These are phyloP conservation scores for Lycium barbarum DNA, from an alignment of 257 asterid genomes.

Conservation along the genomic window DNA sequence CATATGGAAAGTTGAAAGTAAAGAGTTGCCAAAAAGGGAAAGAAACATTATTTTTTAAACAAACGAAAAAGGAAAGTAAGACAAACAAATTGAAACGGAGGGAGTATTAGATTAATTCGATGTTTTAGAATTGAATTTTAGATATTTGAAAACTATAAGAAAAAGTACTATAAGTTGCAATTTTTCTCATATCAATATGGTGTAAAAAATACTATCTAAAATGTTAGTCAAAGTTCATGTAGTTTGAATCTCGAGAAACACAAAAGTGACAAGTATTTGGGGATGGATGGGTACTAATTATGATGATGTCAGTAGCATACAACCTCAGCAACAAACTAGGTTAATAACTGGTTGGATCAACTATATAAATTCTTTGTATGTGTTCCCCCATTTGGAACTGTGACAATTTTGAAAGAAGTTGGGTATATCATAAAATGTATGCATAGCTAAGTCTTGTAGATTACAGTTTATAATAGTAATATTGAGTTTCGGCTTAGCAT, in stretches of 20 bases:
- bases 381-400: neutral
- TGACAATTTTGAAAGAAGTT: neutral
- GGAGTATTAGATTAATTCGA: no score
- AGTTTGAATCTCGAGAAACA: neutral
- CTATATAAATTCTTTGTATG: neutral
- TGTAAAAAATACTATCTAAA: no score
- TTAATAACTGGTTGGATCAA: neutral
- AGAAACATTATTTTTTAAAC: no score
- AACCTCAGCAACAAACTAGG: neutral
- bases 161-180: no score
- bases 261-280: neutral
- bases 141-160: no score
- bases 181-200: no score
- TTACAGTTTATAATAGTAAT: slow-evolving; percentile 18
- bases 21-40: no score
- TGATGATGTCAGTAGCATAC: neutral
- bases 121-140: no score
- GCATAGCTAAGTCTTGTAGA: neutral
- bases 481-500: neutral
- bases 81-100: no score
- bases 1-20: no score
- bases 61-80: no score
- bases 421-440: neutral
- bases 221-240: no score
- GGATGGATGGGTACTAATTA: neutral